Evolutionary conservation across 1,139 yeast genomes (phyloP).

Genomic region (Yamadazyma songkhlaensis): DNA sequence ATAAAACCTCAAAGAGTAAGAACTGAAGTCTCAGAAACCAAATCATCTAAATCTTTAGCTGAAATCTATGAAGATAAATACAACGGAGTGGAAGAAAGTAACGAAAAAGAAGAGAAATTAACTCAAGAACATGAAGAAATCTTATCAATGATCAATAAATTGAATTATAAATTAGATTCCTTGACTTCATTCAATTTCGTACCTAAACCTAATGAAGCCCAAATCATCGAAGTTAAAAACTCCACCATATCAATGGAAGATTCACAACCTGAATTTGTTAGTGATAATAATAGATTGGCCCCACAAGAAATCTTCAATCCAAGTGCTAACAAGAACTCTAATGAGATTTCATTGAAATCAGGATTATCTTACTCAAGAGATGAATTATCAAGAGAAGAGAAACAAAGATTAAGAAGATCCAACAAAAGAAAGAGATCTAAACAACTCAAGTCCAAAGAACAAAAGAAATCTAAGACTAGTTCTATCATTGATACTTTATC

Average conservation of each 20-base stretch:
- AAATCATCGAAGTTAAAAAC: conserved; percentile 72
- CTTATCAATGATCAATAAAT: conserved; percentile 55
- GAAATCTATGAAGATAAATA: conserved; percentile 89
- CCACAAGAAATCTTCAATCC: conserved; percentile 91
- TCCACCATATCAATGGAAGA: conserved; percentile 92
- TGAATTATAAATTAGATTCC: conserved; percentile 78
- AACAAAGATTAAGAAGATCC: conserved; percentile 83
- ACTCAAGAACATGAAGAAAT: conserved; percentile 78
- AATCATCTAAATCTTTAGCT: conserved; percentile 85
- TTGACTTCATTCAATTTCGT: conserved; percentile 89
- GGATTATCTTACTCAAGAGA: conserved; percentile 82
- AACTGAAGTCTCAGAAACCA: conserved; percentile 76
- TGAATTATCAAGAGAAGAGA: conserved; percentile 83
- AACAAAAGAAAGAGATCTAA: conserved; percentile 77
- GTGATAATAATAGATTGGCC: conserved; percentile 76
- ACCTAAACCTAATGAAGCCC: conserved; percentile 80
- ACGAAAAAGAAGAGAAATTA: conserved; percentile 55
- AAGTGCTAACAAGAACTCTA: conserved; percentile 34
- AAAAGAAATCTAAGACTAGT: conserved; percentile 21
- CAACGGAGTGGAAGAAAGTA: conserved; percentile 41
- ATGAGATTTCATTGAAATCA: conserved; percentile 70
- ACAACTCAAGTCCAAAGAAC: conserved; percentile 33
- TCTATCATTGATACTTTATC: conserved; percentile 71
- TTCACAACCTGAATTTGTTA: conserved; percentile 86
- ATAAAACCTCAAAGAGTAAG: conserved; percentile 47